Conservation (phyloP, 1,139 yeast species). For the Ogataea hybrid region DNA sequence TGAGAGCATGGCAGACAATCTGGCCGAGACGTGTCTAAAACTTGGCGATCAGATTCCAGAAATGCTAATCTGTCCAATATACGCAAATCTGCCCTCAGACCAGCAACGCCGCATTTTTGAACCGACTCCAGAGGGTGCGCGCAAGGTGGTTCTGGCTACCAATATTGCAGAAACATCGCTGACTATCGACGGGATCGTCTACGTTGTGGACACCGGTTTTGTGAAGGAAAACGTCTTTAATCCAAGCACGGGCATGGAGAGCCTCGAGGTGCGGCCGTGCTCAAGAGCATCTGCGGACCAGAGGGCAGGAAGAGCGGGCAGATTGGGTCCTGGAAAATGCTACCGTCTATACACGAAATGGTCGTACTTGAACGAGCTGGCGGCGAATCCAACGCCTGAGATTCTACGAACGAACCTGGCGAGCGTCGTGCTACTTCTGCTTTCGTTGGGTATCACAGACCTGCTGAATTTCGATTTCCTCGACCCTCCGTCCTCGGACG, state of each 20-base stretch:
- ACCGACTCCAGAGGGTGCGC: slow-evolving; percentile 73
- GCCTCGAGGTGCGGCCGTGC: slow-evolving; percentile 79
- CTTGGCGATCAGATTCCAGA: slow-evolving; percentile 64
- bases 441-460: slow-evolving; percentile 82
- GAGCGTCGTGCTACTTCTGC: slow-evolving; percentile 66
- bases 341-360: slow-evolving; percentile 85
- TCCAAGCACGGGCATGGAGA: slow-evolving; percentile 87
- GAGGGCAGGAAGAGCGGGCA: slow-evolving; percentile 96
- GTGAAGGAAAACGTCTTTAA: slow-evolving; percentile 85
- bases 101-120: slow-evolving; percentile 79
- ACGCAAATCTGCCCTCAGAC: slow-evolving; percentile 87
- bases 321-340: slow-evolving; percentile 96
- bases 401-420: slow-evolving; percentile 79
- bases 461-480: slow-evolving; percentile 80
- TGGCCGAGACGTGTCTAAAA: slow-evolving; percentile 61
- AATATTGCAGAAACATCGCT: slow-evolving; percentile 97
- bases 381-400: slow-evolving; percentile 82
- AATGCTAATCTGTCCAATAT: slow-evolving; percentile 80
- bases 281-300: slow-evolving; percentile 95
- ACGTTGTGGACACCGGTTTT: slow-evolving; percentile 90
- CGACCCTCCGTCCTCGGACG: slow-evolving; percentile 77
- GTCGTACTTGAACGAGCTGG: slow-evolving; percentile 77
- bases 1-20: slow-evolving; percentile 71
- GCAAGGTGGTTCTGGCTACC: slow-evolving; percentile 92
- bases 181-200: slow-evolving; percentile 88